Conservation (phyloP, 139 green algal genomes). For the Microglena sp. region DNA sequence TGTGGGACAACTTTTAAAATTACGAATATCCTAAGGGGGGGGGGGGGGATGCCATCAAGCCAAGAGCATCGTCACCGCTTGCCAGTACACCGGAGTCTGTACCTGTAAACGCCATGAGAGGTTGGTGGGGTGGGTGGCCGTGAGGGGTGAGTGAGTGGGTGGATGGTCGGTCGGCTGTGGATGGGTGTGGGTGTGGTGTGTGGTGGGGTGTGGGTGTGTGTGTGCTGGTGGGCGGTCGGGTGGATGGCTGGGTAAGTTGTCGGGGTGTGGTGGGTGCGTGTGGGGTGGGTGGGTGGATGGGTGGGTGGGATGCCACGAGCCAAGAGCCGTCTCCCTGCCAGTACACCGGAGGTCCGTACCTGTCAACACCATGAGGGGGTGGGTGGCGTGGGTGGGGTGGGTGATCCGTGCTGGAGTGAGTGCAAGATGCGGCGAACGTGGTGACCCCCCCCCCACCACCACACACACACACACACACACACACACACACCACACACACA, state of each 20-base stretch:
- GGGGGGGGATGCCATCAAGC: not conserved
- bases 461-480: too few relatives aligned
- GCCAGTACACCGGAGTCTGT: not conserved
- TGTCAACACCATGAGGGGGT: slow-evolving; percentile 15
- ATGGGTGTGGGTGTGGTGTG: too few relatives aligned
- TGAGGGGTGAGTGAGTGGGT: not conserved
- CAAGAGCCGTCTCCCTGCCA: slow-evolving; percentile 60
- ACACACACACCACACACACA: too few relatives aligned
- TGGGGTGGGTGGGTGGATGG: too few relatives aligned
- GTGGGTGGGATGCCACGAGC: slow-evolving; percentile 32
- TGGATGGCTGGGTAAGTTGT: too few relatives aligned
- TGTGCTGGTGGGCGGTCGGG: too few relatives aligned
- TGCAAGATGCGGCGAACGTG: too few relatives aligned
- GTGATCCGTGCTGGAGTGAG: not conserved
- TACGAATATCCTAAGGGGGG: not conserved
- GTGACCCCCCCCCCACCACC: too few relatives aligned
- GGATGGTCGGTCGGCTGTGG: not conserved
- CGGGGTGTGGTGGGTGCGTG: too few relatives aligned
- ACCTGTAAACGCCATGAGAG: not conserved
- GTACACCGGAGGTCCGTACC: slow-evolving; percentile 61
- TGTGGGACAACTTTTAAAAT: not conserved
- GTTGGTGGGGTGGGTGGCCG: too few relatives aligned
- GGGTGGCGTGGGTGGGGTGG: not conserved
- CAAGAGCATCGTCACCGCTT: not conserved
- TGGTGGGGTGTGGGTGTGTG: too few relatives aligned